Evolutionary conservation across 345 rosid genomes (phyloP), one percentile per base, ranked within the genome.

Genomic region (Euphorbia lathyris): DNA sequence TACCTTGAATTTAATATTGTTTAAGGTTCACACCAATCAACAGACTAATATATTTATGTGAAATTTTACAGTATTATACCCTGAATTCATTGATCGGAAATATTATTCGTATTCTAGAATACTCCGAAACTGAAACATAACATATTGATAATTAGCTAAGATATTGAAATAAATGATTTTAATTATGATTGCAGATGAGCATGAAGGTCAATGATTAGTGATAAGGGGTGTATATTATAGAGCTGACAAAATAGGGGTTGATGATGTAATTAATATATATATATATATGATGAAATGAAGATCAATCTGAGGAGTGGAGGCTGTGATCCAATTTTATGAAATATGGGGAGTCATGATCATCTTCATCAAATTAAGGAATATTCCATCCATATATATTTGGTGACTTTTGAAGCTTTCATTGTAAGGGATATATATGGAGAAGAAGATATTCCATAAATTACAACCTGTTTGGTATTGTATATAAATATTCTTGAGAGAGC

Each of bases 171-270:
- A 3, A 34, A 67, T 61, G 29, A 61, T 60, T 29, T 19, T 22
- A 36, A 32, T 34, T 10, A 40, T n/a, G n/a, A 66, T 48, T 20
- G 65, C 56, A 55, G 58, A 16, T 58, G n/a, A 73, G 26, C 55
- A 22, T 25, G 67, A 61, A 78, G 80, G 58, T 65, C 70, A 72
- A 64, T 60, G 64, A 78, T 64, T 29, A 26, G 23, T 38, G 3
- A 20, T 22, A 25, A 62, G 51, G 56, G 43, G 52, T 68, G 70
- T 27, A 61, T 66, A 52, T 16, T 29, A 48, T n/a, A n/a, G 48
- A 2, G 56, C 64, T 50, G 63, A 74, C 62, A 27, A 65, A n/a
- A 34, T 60, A 56, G 50, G 66, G 67, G 63, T 55, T 74, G 55
- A 22, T 68, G 63, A n/a, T n/a, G n/a, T n/a, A n/a, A n/a, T n/a